Evolutionary conservation across 1,284 basidiomycete genomes (phyloP), one percentile per base, ranked within the genome.

Genomic region (Vanrija humicola): DNA sequence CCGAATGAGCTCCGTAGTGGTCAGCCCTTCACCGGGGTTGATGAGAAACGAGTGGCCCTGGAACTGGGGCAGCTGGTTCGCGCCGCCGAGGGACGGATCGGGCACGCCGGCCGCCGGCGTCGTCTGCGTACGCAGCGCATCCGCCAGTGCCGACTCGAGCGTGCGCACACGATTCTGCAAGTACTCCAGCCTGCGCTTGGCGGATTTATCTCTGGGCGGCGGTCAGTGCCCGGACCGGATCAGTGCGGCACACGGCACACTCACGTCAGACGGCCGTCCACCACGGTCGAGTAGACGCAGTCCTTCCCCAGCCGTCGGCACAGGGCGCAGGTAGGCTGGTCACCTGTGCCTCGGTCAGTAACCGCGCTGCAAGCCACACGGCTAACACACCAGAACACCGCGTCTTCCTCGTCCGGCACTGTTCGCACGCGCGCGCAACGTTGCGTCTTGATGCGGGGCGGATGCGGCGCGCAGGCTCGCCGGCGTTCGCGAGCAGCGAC

Each of bases 261-360:
- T 25, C 43, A 54, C 53, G 53, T 54, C 19, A 54, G n/a, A 12
- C 53, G 53, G 1, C 53, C 53, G 14, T 54, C 53, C 6, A 43
- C 53, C 14, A 45, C 43, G 1, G 38, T 54, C 34, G 47, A 49
- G 43, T 54, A 54, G 23, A 49, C 43, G 23, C 53, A 54, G 6
- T 54, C 47, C 43, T 50, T 49, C 9, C 53, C 53, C 6, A 54
- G 53, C n/a, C 53, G 47, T 8, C 12, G 25, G 19, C 53, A 54
- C 3, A 54, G 26, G 7, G 53, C 25, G 25, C 53, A 54, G 12
- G 25, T 25, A 9, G 53, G 53, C 7, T 15, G 23, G n/a, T 54
- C 53, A 25, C 53, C 53, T 54, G 38, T 23, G 34, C n/a, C 40
- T 34, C 34, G 25, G 50, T 45, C 42, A 51, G 50, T 23, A n/a